These are phyloP conservation scores for Gymnopus androsaceus DNA, from an alignment of 1,284 basidiomycete genomes.

Conservation along the genomic window DNA sequence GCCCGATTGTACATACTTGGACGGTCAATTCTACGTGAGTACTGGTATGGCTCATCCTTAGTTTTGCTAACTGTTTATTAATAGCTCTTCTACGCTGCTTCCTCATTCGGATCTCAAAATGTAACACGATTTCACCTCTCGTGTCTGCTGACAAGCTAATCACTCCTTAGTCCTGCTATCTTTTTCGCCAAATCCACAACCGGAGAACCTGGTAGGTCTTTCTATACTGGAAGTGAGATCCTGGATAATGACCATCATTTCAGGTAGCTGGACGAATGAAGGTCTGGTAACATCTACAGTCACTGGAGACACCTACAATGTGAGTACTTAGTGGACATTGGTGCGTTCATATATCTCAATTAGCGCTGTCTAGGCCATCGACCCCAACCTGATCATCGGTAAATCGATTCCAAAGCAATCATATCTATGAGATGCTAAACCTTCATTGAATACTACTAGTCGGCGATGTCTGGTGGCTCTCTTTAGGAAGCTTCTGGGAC, in stretches of 20 bases:
- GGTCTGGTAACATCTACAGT: slow-evolving; percentile 52
- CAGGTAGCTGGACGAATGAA: slow-evolving; percentile 46
- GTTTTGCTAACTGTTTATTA: background rate
- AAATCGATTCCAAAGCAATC: background rate
- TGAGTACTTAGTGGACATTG: slow-evolving; percentile 27
- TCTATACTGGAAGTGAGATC: background rate
- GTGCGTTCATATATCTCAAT: background rate
- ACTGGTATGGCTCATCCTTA: background rate
- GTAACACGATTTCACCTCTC: slow-evolving; percentile 22
- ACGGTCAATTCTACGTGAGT: slow-evolving; percentile 47
- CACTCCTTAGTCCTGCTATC: slow-evolving; percentile 43
- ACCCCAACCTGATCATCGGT: slow-evolving; percentile 47
- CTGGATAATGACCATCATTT: background rate
- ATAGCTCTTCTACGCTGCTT: slow-evolving; percentile 47
- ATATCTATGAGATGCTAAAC: background rate
- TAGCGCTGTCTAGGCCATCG: slow-evolving; percentile 44
- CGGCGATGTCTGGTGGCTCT: slow-evolving; percentile 43
- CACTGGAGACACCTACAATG: slow-evolving; percentile 48
- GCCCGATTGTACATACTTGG: slow-evolving; percentile 50
- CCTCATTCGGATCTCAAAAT: slow-evolving; percentile 50
- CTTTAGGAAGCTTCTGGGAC: slow-evolving; percentile 57
- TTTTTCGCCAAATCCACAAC: slow-evolving; percentile 51
- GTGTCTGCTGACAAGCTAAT: background rate
- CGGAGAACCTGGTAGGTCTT: slow-evolving; percentile 38
- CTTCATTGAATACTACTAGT: slow-evolving; percentile 21